phyloP scores from a whole-genome alignment of 2,329 filamentous ascomycete species.

The Ilyonectria mors-panacis region DNA sequence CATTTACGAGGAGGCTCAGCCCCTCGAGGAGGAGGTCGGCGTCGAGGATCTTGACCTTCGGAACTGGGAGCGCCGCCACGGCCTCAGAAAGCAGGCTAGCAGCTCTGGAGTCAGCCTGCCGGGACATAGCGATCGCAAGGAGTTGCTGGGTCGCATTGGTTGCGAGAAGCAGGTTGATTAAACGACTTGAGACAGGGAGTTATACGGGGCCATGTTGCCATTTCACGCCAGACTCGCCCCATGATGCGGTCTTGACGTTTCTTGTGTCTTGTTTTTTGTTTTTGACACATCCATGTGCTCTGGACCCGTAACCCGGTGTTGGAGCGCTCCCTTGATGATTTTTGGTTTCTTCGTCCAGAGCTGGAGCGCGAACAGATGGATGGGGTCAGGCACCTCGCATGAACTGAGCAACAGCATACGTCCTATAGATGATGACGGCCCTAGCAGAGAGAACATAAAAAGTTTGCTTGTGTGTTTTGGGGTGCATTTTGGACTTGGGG shows the following conservation, averaged over 20 bases:
- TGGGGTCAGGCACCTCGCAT: conserved; percentile 31
- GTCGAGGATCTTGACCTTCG: conserved; percentile 79
- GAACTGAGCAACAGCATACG: conserved; percentile 30
- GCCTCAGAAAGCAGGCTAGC: conserved; percentile 67
- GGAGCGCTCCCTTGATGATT: not conserved
- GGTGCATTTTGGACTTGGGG: conserved; percentile 3
- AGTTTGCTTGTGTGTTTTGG: conserved; percentile 31
- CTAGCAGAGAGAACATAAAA: conserved; percentile 42
- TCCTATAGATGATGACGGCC: conserved; percentile 44
- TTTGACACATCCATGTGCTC: conserved; percentile 5
- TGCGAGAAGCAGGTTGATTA: conserved; percentile 81
- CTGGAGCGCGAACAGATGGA: conserved; percentile 15
- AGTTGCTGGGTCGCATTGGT: conserved; percentile 84
- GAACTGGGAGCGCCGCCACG: conserved; percentile 71
- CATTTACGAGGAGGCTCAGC: conserved; percentile 67
- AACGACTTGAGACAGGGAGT: conserved; percentile 36
- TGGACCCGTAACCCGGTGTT: conserved; percentile 8
- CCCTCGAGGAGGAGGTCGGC: conserved; percentile 82
- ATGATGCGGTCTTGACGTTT: conserved; percentile 29
- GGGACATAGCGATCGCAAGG: conserved; percentile 83
- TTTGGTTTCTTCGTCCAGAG: conserved; percentile 20
- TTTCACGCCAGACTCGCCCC: conserved; percentile 29
- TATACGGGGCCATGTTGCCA: conserved; percentile 30
- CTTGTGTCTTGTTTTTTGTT: conserved; percentile 31
- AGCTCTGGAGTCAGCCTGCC: conserved; percentile 76